These are phyloP conservation scores for Fusarium ramigenum DNA, from an alignment of 2,329 filamentous ascomycete species.

Conservation along the genomic window DNA sequence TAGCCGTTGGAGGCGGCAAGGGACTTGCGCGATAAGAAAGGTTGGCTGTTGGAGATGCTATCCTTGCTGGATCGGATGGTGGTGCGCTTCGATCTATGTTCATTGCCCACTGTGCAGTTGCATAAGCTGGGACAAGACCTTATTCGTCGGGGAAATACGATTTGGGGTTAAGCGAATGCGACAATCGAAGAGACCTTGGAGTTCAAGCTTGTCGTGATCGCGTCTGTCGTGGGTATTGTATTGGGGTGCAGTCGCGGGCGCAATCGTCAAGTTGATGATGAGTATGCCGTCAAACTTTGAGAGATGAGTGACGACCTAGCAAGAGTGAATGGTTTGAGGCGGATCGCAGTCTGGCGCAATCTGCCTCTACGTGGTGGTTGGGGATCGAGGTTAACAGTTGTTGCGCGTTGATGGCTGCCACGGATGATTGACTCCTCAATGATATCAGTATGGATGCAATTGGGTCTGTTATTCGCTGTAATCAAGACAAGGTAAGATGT, in stretches of 20 bases:
- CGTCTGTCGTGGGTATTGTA: conserved; percentile 18
- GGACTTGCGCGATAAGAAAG: conserved; percentile 47
- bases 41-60: conserved; percentile 39
- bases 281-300: not conserved
- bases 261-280: not conserved
- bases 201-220: conserved; percentile 29
- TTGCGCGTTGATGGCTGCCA: conserved; percentile 3
- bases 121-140: conserved; percentile 41
- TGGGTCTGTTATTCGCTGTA: not conserved
- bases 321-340: not conserved
- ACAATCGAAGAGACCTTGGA: conserved; percentile 35
- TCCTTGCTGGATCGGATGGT: conserved; percentile 37
- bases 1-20: conserved; percentile 41
- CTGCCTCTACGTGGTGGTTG: not conserved
- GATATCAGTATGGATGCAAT: not conserved
- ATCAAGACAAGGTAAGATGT: not conserved
- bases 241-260: conserved; percentile 18
- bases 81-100: conserved; percentile 26
- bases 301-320: not conserved
- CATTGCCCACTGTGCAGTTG: conserved; percentile 44
- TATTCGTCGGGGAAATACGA: conserved; percentile 29
- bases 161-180: conserved; percentile 32
- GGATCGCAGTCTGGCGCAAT: not conserved
- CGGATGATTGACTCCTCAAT: not conserved
- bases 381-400: conserved; percentile 3